Base-by-base conservation (phyloP, 108 stramenopile genomes). In the Fragilariopsis cylindrus region DNA sequence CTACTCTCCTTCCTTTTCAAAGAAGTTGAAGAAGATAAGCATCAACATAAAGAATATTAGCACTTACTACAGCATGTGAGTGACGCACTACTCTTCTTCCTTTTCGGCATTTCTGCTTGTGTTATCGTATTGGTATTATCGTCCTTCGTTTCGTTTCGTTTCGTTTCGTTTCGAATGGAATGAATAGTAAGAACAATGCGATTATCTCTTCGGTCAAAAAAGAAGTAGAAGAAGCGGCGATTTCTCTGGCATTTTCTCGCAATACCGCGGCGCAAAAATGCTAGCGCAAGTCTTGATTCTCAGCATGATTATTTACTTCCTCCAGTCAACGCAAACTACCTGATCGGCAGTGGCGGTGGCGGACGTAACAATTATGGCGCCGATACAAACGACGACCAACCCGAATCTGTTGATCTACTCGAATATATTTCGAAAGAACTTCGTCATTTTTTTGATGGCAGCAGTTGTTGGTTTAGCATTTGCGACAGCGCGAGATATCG, bases 401-500 rank as follows among this genome's bases (percentile, higher is more conserved):
- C 21, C 21, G 30, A 70, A 6, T 2, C 43, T 12, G 46, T 74
- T 6, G 50, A 21, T 30, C 85, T 94, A 5, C 65, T 94, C 45
- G 75, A 81, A 16, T 55, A 84, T 53, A 65, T 92, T 46, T 74
- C 76, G 1, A 46, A 52, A 11, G 94, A 95, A 64, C 72, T 96
- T 8, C 58, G 82, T n/a, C 53, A 69, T 19, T 88, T 92, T 19
- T 3, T 69, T 93, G 48, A 82, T 83, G 53, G 86, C 88, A 30
- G 95, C 91, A 4, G 87, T 96, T 58, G 86, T 85, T 6, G 95
- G 95, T 8, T 72, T 96, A 49, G 63, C 87, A 5, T 96, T 96
- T 72, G 82, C 92, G 2, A 85, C 76, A 45, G 81, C 92, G 15
- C 80, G 95, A 2, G 95, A 96, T 64, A 74, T 86, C 19, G 90